Evolutionary conservation across 805 yeast genomes (phyloP), one percentile per base, ranked within the genome.

Genomic region (Pichia sporocuriosa): DNA sequence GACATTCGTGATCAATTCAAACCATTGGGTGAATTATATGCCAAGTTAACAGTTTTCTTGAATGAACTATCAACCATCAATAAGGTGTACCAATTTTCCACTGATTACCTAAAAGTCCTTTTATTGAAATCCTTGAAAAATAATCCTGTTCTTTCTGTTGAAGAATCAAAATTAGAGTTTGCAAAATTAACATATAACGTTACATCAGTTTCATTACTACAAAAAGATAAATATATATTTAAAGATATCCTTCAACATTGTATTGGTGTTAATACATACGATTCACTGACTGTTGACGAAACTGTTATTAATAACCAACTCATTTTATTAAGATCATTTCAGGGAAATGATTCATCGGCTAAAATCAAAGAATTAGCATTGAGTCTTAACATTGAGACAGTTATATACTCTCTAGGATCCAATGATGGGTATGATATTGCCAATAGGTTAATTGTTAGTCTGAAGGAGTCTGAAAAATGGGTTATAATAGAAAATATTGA

Each of bases 401-500:
- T 53, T 0, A 58, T 70, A 1, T 69, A 84, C 29, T 75, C 96
- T 0, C 68, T 89, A 75, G 97, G 96, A 0, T 76, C 94, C 0
- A 55, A 58, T 20, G 95, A 86, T 58, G 81, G 84, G 9, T 58
- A 67, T 2, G 71, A 65, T 3, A 61, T 68, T 31, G 89, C 90
- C 0, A 74, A 72, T 19, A 61, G 65, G 37, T 75, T 76, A n/a
- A 61, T 86, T 8, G 53, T 57, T 1, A 59, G 56, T 9, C 75
- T 77, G 0, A 54, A 69, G 1, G 61, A 56, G n/a, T 54, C 55
- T 1, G 87, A 85, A 0, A 52, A 58, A 1, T 87, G 96, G 96
- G 58, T 90, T 0, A 52, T 89, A 23, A 59, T 90, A 24, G 95
- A 90, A 55, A 89, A 89, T 54, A 65, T 85, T 11, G 96, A 90